Evolutionary conservation across 1,139 yeast genomes (phyloP), one percentile per base, ranked within the genome.

Genomic region (Pichia sp.): DNA sequence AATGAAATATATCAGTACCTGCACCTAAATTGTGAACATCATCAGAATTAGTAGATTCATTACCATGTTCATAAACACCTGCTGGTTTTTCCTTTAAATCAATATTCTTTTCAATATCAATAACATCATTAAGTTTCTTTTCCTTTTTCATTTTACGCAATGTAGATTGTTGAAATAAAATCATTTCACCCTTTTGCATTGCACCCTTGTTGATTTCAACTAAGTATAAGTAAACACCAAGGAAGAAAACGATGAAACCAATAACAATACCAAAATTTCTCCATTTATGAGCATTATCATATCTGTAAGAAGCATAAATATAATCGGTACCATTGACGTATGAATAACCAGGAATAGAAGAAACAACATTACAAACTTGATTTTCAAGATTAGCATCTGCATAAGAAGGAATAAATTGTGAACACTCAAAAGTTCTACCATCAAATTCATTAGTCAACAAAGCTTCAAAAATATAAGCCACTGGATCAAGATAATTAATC

Each of bases 291-390:
- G 50, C 33, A 28, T 47, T 38, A 35, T 41, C 38, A 50, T 60
- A 63, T 30, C 50, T 47, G 44, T 49, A 63, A 3, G 65, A 36
- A n/a, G 48, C 42, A 4, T 40, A 46, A 40, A 63, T 46, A 41
- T 57, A 63, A 11, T 42, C 50, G 24, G 56, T 54, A 37, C 67
- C 67, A 34, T 48, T 47, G 13, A 63, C 57, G 33, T 43, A 40
- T 11, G 38, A 31, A 7, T 40, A 34, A 7, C 66, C 67, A 1
- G 59, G 50, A 7, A 35, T 14, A 6, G 89, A 64, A 46, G 93
- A 88, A 32, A 78, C 79, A 24, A 74, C 72, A 34, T 71, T 58
- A 62, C 96, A 87, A 20, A 82, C 76, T 42, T 65, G 62, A 46
- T 70, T 60, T 3, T 56, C 60, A n/a, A 64, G 51, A 0, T 69